Conservation (phyloP, 164 flowering plant genomes). For the Akebia trifoliata region DNA sequence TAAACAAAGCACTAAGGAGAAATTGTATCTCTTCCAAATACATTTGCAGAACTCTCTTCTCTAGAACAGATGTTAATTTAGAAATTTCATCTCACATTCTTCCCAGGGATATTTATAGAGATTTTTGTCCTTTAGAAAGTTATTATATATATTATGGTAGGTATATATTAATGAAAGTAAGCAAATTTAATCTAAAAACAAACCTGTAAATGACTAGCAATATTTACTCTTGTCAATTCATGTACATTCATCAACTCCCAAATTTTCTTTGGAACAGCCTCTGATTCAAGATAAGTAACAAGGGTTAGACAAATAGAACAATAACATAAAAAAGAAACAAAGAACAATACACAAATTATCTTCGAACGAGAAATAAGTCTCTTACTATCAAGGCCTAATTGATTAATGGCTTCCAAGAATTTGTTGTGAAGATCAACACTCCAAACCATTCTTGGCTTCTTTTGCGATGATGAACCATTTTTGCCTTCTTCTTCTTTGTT, state of each 20-base stretch:
- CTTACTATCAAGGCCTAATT: slow-evolving; percentile 6
- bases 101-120: no score
- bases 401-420: slow-evolving; percentile 3
- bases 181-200: no score
- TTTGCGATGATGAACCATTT: not conserved
- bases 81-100: no score
- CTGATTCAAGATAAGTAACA: not conserved
- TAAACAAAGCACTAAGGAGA: no score
- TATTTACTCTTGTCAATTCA: not conserved
- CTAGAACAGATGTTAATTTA: no score
- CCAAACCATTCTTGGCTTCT: slow-evolving; percentile 4
- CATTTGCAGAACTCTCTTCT: no score
- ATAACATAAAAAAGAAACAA: not conserved
- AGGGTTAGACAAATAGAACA: not conserved
- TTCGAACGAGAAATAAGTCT: no score
- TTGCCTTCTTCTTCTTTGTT: not conserved
- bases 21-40: no score
- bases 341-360: no score
- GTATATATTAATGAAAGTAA: no score
- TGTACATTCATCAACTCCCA: not conserved
- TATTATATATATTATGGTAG: no score
- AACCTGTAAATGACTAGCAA: slow-evolving; percentile 17
- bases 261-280: slow-evolving; percentile 8
- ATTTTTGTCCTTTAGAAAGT: no score
- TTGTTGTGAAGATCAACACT: not conserved